phyloP scores from a whole-genome alignment of 148 eudicot species.

The Rhododendron simsii region DNA sequence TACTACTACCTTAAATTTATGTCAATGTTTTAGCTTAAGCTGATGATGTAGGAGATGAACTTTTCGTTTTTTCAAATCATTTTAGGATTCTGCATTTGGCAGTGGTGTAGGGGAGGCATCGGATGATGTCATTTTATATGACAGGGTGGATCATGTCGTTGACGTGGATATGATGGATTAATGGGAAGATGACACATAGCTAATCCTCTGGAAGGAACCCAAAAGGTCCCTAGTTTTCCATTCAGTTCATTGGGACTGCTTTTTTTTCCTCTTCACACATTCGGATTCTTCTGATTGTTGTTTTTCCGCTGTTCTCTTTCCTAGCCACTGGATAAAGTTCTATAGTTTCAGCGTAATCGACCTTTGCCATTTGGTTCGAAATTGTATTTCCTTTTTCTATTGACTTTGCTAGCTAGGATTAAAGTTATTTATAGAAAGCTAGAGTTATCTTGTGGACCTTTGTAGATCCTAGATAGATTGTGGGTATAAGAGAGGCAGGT shows the following conservation, averaged over 20 bases:
- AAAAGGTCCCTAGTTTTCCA: background rate
- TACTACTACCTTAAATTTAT: background rate
- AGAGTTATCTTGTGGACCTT: background rate
- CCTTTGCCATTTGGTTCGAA: background rate
- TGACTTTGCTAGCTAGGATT: background rate
- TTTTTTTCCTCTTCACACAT: background rate
- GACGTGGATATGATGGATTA: constrained; percentile 2
- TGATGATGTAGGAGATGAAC: background rate
- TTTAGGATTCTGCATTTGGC: background rate
- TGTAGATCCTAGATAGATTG: background rate
- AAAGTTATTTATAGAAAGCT: background rate
- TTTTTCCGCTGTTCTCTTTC: background rate
- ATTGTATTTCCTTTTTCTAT: background rate
- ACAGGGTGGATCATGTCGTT: background rate
- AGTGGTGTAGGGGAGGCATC: background rate
- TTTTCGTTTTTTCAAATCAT: background rate
- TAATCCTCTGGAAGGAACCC: background rate
- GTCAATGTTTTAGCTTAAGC: background rate
- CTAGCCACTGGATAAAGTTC: background rate
- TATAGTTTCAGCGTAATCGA: background rate
- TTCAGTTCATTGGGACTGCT: background rate
- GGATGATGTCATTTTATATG: constrained; percentile 8
- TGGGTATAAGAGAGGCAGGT: background rate
- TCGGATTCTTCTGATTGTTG: background rate
- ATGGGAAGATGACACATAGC: background rate